Conservation (phyloP, 2,329 filamentous ascomycete genomes). For the Colletotrichum truncatum region DNA sequence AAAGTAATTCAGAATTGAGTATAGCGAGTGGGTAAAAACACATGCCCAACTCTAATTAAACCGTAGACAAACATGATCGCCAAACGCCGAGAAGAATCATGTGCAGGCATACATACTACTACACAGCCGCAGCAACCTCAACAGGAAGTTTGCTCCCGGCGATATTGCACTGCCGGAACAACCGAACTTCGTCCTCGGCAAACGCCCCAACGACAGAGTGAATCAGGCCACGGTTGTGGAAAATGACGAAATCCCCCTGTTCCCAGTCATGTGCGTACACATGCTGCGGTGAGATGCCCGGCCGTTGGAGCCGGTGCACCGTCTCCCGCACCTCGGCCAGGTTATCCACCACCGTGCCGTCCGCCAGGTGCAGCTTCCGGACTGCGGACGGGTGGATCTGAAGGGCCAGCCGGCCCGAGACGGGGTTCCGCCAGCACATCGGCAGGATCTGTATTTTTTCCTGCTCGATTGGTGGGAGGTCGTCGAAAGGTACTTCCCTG, state of each 20-base stretch:
- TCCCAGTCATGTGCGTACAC: conserved; percentile 83
- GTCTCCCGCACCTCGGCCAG: conserved; percentile 71
- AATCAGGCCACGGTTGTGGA: conserved; percentile 80
- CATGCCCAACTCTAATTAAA: neutral
- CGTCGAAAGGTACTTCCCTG: conserved; percentile 65
- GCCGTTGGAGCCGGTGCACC: conserved; percentile 75
- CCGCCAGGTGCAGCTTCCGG: conserved; percentile 71
- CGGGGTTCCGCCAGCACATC: conserved; percentile 81
- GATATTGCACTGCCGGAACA: conserved; percentile 84
- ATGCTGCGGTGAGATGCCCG: conserved; percentile 72
- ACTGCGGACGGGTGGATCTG: conserved; percentile 80
- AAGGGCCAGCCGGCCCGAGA: conserved; percentile 73
- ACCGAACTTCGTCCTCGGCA: conserved; percentile 74
- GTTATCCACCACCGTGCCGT: conserved; percentile 76
- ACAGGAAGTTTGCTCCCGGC: conserved; percentile 68
- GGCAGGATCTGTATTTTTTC: conserved; percentile 76
- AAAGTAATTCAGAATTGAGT: no score
- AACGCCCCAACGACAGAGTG: conserved; percentile 83
- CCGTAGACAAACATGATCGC: neutral
- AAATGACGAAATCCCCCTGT: conserved; percentile 79
- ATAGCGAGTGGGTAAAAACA: no score
- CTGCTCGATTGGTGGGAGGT: conserved; percentile 72
- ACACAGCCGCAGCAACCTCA: conserved; percentile 12
- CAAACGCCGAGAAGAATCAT: neutral
- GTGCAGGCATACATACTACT: neutral